These are phyloP conservation scores for Curvularia eragrostidis DNA, from an alignment of 2,329 filamentous ascomycete species.

Conservation along the genomic window DNA sequence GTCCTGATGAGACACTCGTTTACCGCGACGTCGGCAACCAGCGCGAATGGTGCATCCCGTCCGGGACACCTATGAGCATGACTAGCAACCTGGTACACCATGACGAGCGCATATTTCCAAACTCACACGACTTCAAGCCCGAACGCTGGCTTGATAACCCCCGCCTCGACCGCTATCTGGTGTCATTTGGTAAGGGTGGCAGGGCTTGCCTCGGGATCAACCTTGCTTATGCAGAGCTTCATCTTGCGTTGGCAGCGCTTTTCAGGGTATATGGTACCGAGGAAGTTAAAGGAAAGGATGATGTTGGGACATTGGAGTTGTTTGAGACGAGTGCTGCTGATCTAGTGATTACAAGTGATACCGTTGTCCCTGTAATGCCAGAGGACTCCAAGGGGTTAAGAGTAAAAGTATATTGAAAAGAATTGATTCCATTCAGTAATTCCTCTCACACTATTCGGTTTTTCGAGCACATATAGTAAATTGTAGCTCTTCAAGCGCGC, in stretches of 20 bases:
- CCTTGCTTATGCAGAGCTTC: conserved; percentile 13
- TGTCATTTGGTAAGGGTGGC: conserved; percentile 30
- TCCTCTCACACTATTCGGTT: too few species aligned
- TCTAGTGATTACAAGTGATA: conserved; percentile 4
- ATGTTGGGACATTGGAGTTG: conserved; percentile 5
- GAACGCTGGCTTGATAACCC: conserved; percentile 7
- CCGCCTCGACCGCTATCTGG: conserved; percentile 24
- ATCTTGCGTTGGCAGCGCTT: not conserved
- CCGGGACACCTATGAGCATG: not conserved
- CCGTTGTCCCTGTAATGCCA: conserved; percentile 4
- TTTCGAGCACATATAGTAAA: too few species aligned
- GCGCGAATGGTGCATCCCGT: not conserved
- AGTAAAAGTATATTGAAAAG: not conserved
- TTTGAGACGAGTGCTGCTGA: conserved; percentile 8
- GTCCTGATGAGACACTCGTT: not conserved
- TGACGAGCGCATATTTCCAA: not conserved
- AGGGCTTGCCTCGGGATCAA: conserved; percentile 31
- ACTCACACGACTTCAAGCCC: conserved; percentile 2
- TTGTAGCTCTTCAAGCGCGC: too few species aligned
- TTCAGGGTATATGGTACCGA: conserved; percentile 1
- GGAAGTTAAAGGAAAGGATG: conserved; percentile 3
- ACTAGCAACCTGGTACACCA: not conserved
- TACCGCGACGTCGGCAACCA: not conserved
- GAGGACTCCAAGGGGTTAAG: conserved; percentile 5
- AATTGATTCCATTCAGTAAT: too few species aligned